phyloP scores from a whole-genome alignment of 2,329 filamentous ascomycete genomes.

The Alternaria tenuissima region DNA sequence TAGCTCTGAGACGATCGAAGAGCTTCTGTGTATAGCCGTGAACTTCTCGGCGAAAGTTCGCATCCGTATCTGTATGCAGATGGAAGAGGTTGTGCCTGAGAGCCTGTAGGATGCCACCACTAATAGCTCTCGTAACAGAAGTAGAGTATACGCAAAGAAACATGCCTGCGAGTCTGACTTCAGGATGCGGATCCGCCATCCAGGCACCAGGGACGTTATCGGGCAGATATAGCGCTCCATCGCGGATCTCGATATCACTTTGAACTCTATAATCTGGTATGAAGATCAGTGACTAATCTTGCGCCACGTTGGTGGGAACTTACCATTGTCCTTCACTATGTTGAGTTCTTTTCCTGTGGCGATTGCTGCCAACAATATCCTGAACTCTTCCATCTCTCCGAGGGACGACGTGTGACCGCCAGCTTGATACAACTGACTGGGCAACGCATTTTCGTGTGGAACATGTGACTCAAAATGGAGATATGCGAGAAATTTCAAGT shows the following conservation, averaged over 20 bases:
- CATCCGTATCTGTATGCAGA: constrained; percentile 83
- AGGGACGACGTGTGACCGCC: constrained; percentile 18
- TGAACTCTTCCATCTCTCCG: constrained; percentile 39
- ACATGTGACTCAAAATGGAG: constrained; percentile 48
- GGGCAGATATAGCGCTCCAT: constrained; percentile 61
- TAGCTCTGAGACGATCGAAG: constrained; percentile 70
- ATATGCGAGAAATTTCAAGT: constrained; percentile 51
- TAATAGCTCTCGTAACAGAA: constrained; percentile 77
- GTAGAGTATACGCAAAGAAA: constrained; percentile 81
- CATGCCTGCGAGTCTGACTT: constrained; percentile 78
- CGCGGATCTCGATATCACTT: constrained; percentile 35
- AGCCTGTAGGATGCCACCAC: constrained; percentile 66
- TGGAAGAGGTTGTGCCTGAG: constrained; percentile 72
- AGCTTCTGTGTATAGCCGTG: constrained; percentile 78
- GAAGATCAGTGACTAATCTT: not conserved
- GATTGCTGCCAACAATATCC: constrained; percentile 50
- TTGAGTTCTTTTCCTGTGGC: constrained; percentile 58
- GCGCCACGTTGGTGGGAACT: constrained; percentile 7
- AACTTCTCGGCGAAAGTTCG: constrained; percentile 84
- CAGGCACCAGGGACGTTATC: constrained; percentile 53
- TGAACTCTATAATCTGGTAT: constrained; percentile 35
- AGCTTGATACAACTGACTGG: constrained; percentile 19
- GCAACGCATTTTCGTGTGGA: constrained; percentile 26
- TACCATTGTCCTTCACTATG: constrained; percentile 53
- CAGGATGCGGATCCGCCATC: constrained; percentile 47